These are phyloP conservation scores for Cladosporium sp. DNA, from an alignment of 2,329 filamentous ascomycete species.

Conservation along the genomic window DNA sequence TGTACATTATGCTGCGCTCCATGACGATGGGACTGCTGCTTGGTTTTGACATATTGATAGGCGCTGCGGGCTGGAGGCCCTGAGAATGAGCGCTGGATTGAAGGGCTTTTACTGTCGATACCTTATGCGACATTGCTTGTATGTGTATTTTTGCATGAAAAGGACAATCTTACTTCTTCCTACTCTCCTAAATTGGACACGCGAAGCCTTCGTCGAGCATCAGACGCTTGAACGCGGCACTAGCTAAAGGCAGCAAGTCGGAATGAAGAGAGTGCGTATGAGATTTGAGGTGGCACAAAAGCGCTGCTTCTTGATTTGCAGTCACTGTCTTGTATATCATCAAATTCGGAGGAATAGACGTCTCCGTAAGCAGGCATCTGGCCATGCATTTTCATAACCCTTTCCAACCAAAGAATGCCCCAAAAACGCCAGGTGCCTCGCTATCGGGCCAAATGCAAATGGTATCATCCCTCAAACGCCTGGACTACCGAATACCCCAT, in stretches of 20 bases:
- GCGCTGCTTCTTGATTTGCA: background rate
- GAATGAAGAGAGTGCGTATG: background rate
- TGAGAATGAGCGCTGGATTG: background rate
- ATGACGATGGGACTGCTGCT: background rate
- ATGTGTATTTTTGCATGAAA: constrained; percentile 11
- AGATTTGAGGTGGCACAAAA: background rate
- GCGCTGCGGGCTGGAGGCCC: background rate
- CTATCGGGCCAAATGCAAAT: constrained; percentile 18
- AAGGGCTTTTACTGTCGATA: background rate
- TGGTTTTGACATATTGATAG: background rate
- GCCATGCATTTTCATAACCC: background rate
- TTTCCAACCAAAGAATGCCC: background rate
- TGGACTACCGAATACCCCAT: constrained; percentile 19
- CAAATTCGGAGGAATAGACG: background rate
- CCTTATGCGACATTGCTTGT: background rate
- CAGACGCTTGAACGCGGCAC: background rate
- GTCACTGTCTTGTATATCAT: background rate
- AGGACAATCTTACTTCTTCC: background rate
- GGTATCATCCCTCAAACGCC: background rate
- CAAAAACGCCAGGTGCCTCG: constrained; percentile 11
- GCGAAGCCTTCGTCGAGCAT: no score
- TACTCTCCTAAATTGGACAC: background rate
- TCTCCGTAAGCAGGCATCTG: background rate
- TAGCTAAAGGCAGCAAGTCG: background rate
- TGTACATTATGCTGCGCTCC: constrained; percentile 16